A percentile compares a stretch with the other conserved stretches of the same genome.
phyloP scores from a whole-genome alignment of 2,329 filamentous ascomycete genomes.

The Uncinocarpus reesii region DNA sequence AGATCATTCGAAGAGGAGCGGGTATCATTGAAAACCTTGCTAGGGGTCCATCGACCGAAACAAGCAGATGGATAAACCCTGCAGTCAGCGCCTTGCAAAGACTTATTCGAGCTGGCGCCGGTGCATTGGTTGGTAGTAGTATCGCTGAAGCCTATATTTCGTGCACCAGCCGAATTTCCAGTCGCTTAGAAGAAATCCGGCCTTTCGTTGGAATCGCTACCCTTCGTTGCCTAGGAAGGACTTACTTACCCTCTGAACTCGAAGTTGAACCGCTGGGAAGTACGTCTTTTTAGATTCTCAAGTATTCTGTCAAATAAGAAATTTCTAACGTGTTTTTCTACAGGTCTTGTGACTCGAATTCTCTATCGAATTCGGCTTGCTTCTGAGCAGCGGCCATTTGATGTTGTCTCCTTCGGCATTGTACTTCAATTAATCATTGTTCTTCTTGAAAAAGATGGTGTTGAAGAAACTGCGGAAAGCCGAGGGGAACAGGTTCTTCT shows the following conservation, averaged over 20 bases:
- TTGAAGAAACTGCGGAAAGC: slow-evolving; percentile 54
- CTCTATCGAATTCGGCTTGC: slow-evolving; percentile 84
- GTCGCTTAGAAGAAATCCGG: slow-evolving; percentile 63
- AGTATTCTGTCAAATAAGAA: neutral
- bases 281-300: slow-evolving; percentile 17
- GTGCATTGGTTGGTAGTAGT: slow-evolving; percentile 67
- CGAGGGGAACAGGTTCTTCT: slow-evolving; percentile 83
- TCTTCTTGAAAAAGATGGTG: slow-evolving; percentile 67
- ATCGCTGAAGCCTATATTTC: slow-evolving; percentile 69
- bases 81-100: slow-evolving; percentile 63
- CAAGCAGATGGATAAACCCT: slow-evolving; percentile 75
- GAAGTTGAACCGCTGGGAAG: slow-evolving; percentile 72
- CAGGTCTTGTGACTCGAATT: slow-evolving; percentile 67
- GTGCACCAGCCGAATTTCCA: slow-evolving; percentile 64
- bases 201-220: slow-evolving; percentile 82
- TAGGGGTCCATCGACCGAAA: slow-evolving; percentile 78
- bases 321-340: neutral
- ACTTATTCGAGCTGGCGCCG: slow-evolving; percentile 64
- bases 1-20: slow-evolving; percentile 67
- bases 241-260: slow-evolving; percentile 60
- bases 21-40: slow-evolving; percentile 76
- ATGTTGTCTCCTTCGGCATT: slow-evolving; percentile 78
- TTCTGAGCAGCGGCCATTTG: slow-evolving; percentile 87
- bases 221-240: slow-evolving; percentile 64
- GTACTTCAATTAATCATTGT: slow-evolving; percentile 71